Conservation (phyloP, 257 asterid species). For the Datura wrightii region DNA sequence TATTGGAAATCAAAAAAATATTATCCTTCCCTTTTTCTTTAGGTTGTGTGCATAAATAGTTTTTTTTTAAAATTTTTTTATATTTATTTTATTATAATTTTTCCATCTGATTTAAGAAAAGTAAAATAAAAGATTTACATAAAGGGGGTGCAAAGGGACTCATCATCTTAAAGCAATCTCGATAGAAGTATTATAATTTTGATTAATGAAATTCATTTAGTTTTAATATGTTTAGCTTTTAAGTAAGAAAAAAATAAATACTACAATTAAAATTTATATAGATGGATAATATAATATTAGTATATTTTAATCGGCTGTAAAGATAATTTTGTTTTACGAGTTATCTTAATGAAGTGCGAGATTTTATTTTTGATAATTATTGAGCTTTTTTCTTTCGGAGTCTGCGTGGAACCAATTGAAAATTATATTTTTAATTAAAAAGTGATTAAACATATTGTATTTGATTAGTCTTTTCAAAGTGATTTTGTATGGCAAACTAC, state of each 20-base stretch:
- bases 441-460: too few species aligned
- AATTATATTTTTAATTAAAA: neutral
- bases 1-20: neutral
- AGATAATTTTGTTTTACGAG: neutral
- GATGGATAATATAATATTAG: neutral
- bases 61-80: neutral
- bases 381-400: neutral
- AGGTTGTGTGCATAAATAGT: neutral
- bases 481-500: too few species aligned
- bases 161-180: too few species aligned
- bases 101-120: slow-evolving; percentile 1
- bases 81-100: neutral
- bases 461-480: too few species aligned
- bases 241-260: neutral
- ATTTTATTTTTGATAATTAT: too few species aligned
- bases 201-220: too few species aligned
- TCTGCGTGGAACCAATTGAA: neutral
- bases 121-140: slow-evolving; percentile 6
- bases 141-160: neutral
- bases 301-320: neutral
- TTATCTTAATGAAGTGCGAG: neutral
- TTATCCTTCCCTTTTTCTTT: neutral
- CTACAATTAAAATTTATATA: neutral
- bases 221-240: too few species aligned
- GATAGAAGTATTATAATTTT: too few species aligned